Evolutionary conservation across 768 basidiomycete species (phyloP), one percentile per base, ranked within the genome.

Genomic region (Auriscalpium microsporum): DNA sequence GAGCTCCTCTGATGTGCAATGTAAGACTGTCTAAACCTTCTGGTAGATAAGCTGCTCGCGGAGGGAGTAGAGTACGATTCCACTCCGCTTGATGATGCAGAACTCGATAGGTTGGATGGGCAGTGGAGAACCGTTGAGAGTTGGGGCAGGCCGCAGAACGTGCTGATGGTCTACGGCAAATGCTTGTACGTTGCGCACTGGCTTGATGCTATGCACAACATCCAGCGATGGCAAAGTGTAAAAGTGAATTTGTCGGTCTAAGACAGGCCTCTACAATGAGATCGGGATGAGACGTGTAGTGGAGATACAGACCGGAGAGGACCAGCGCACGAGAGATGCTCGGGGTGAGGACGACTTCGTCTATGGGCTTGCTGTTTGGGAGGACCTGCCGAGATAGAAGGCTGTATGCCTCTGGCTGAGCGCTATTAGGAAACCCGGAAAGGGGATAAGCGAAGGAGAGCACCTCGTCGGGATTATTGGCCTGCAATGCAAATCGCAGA

Each of bases 131-230:
- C 70, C 77, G 58, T 74, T 75, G 21, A 65, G 69, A 34, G 71
- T 63, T 2, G 77, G 75, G 1, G 74, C 63, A 0, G 78, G 77
- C 9, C 84, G 75, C 44, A 71, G 72, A 21, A 88, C 71, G 60
- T 89, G 84, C 49, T 77, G 75, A 54, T 94, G 83, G 64, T 98
- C 94, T 0, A 96, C 82, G 0, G 92, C 83, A 59, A 95, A 83
- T 0, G 86, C 75, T 17, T 87, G 71, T 4, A 90, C 87, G 56
- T 94, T 84, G 46, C 92, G 80, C 21, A 97, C 76, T 2, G 94
- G 87, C 55, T 86, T 86, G 58, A 90, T 83, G 14, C 71, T 60
- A 10, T 71, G 75, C 0, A 90, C 76, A 1, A 82, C 79, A 56
- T 94, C 90, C 17, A 97, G 78, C 4, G 83, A 80, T 1, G 95